Conservation (phyloP, 345 rosid genomes). For the Noccaea caerulescens region DNA sequence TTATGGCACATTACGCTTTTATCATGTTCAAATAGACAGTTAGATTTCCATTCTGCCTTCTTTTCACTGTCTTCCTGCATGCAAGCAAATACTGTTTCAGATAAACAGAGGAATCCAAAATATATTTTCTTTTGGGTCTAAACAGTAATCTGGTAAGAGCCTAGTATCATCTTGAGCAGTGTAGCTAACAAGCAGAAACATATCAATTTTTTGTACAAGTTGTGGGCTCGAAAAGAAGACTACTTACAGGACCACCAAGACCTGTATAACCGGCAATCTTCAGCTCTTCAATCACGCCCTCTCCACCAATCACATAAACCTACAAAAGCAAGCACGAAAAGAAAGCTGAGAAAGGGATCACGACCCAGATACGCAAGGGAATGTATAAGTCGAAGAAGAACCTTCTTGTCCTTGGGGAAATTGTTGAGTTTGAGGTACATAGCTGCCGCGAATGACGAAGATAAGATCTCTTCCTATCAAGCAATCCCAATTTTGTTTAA, state of each 20-base stretch:
- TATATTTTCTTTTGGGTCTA: not conserved
- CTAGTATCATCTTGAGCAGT: not conserved
- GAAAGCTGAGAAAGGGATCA: not conserved
- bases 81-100: slow-evolving; percentile 15
- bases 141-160: slow-evolving; percentile 3
- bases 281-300: slow-evolving; percentile 80
- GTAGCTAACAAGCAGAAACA: not conserved
- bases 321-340: slow-evolving; percentile 35
- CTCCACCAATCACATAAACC: slow-evolving; percentile 90
- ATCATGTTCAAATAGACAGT: slow-evolving; percentile 70
- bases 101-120: slow-evolving; percentile 20
- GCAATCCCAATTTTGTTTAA: not conserved
- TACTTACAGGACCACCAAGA: slow-evolving; percentile 90
- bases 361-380: not conserved
- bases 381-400: slow-evolving; percentile 23
- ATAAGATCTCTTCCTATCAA: slow-evolving; percentile 82
- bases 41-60: slow-evolving; percentile 63
- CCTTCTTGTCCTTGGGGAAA: slow-evolving; percentile 82
- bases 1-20: slow-evolving; percentile 57
- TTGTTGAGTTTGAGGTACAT: slow-evolving; percentile 81
- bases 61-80: slow-evolving; percentile 85
- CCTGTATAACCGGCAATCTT: slow-evolving; percentile 70
- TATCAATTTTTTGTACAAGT: not conserved
- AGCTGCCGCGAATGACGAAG: slow-evolving; percentile 91
- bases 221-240: not conserved